Base-by-base conservation (phyloP, 164 flowering plant genomes). In the Vitis rupestris region DNA sequence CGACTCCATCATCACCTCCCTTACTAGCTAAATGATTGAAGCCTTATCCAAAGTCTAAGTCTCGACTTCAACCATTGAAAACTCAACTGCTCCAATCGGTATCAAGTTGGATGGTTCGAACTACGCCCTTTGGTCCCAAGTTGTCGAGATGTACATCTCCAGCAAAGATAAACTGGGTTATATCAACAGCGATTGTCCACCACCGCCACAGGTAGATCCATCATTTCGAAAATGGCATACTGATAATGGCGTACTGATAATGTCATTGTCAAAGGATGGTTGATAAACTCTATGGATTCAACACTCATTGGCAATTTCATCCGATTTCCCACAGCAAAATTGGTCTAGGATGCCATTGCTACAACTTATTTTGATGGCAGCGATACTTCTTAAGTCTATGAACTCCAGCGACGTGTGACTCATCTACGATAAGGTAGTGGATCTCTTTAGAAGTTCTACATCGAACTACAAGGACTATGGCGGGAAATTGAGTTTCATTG, bases 71-170 rank as follows among this genome's bases (percentile, higher is more conserved):
- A 37, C 7, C 44, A 37, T 0, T 2, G 2, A 37, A 6, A 37
- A 37, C 7, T 37, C 44, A 3, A 14, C 50, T 58, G 64, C 64
- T 16, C 56, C 55, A 16, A 68, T 68, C 7, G 49, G 57, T 17
- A 59, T 68, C 56, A 68, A 68, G 71, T 68, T 59, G 64, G 71
- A 68, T 59, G 64, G 64, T 54, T 58, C 71, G 30, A 68, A 68
- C 64, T 68, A 68, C 23, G 64, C 64, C 50, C 56, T 68, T 59
- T 60, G 71, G 62, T 56, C 71, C 56, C 19, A 64, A 0, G 53
- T 63, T 48, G 27, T 63, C 15, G 29, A 63, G 65, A 63, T 63
- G 65, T 37, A 37, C 44, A 37, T 37, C 44, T 37, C 7, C 7
- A 0, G 44, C 44, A 37, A 37, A 37, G 44, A 37, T 6, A 37